Conservation (phyloP, 768 basidiomycete genomes). For the Fomitopsis serialis region DNA sequence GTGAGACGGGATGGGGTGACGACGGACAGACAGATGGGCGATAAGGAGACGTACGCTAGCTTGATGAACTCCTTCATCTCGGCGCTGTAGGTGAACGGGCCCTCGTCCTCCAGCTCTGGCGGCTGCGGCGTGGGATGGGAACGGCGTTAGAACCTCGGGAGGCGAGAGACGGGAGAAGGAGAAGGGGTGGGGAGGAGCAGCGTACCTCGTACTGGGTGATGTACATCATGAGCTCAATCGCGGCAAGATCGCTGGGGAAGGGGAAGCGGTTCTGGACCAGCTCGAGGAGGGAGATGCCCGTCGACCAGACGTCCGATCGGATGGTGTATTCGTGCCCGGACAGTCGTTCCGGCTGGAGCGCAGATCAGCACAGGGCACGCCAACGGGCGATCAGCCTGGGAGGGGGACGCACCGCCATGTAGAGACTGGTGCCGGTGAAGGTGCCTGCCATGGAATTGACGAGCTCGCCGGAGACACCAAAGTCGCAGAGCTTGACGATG, state of each 20-base stretch:
- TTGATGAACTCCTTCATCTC: slow-evolving; percentile 92
- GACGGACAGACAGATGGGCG: slow-evolving; percentile 6
- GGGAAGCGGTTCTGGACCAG: slow-evolving; percentile 93
- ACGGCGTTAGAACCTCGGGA: slow-evolving; percentile 12
- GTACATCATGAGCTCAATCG: slow-evolving; percentile 92
- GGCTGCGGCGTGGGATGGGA: slow-evolving; percentile 41
- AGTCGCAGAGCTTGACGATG: slow-evolving; percentile 88
- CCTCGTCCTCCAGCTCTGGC: slow-evolving; percentile 77
- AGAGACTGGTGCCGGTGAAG: slow-evolving; percentile 95
- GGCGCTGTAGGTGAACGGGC: slow-evolving; percentile 59
- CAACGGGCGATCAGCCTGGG: background rate
- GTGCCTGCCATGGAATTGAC: slow-evolving; percentile 89
- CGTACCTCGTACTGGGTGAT: slow-evolving; percentile 76
- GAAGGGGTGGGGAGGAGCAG: slow-evolving; percentile 7
- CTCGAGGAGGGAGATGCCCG: slow-evolving; percentile 91
- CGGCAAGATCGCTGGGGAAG: slow-evolving; percentile 84
- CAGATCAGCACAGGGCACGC: slow-evolving; percentile 2
- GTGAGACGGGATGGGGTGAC: background rate
- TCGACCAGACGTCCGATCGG: slow-evolving; percentile 97
- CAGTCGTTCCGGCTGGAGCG: slow-evolving; percentile 82
- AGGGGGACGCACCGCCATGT: slow-evolving; percentile 85
- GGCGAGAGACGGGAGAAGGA: slow-evolving; percentile 5
- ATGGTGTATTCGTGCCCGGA: slow-evolving; percentile 90
- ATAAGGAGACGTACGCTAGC: slow-evolving; percentile 54
- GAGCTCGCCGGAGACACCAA: slow-evolving; percentile 95